A percentile compares a stretch with the other conserved stretches of the same genome.
phyloP scores from a whole-genome alignment of 306 rosid species.

The Malus fusca region DNA sequence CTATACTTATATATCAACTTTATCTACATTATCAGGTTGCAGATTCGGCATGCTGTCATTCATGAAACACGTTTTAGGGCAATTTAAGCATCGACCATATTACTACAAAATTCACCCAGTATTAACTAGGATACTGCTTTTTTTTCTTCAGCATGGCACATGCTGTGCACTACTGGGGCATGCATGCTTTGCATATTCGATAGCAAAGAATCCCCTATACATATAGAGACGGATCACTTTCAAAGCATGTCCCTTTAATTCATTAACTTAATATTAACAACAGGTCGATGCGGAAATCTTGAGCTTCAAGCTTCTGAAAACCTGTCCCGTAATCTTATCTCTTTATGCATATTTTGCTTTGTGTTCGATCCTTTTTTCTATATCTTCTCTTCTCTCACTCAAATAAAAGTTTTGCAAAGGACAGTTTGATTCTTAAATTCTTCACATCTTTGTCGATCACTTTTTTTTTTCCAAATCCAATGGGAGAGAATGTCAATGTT shows the following conservation, averaged over 20 bases:
- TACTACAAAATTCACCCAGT: neutral
- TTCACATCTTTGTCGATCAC: slow-evolving; percentile 9
- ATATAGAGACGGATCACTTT: slow-evolving; percentile 24
- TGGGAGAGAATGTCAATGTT: slow-evolving; percentile 8
- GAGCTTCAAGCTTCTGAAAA: slow-evolving; percentile 52
- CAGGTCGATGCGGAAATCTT: slow-evolving; percentile 26
- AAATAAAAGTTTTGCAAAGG: slow-evolving; percentile 45
- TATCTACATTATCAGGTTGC: neutral
- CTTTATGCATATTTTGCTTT: slow-evolving; percentile 32
- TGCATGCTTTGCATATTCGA: neutral
- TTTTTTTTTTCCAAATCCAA: slow-evolving; percentile 6
- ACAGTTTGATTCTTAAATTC: slow-evolving; percentile 24
- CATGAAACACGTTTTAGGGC: neutral
- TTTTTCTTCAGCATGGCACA: neutral
- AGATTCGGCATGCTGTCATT: neutral
- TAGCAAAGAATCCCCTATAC: neutral
- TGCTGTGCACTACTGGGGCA: neutral
- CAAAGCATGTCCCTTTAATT: slow-evolving; percentile 26
- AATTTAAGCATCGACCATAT: neutral
- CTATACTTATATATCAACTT: neutral
- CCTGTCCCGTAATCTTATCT: slow-evolving; percentile 21
- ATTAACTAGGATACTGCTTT: neutral
- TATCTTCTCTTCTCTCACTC: slow-evolving; percentile 28
- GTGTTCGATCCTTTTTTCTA: slow-evolving; percentile 29
- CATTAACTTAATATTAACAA: slow-evolving; percentile 15